Evolutionary conservation across 768 basidiomycete genomes (phyloP), one percentile per base, ranked within the genome.

Genomic region (Cyclocybe cylindracea): DNA sequence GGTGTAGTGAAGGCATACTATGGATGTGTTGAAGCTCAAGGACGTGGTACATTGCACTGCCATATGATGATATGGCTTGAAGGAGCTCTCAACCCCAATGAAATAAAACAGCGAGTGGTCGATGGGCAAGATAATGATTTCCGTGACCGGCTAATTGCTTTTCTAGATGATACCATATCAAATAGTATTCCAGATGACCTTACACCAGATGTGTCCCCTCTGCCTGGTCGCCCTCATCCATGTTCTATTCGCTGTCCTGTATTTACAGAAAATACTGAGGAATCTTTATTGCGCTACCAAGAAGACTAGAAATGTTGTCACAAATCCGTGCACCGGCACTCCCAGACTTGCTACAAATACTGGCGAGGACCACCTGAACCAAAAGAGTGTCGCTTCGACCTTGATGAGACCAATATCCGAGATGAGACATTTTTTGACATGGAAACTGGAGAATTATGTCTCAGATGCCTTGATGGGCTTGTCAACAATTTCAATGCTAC

Each of bases 401-500:
- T 55, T 32, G 39, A 67, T 51, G 54, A 60, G 11, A 24, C 37
- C 0, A 64, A 67, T 33, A 29, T 42, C 1, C n/a, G 32, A 10
- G 13, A 45, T 0, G 11, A 53, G 2, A 67, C 60, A 2, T 13
- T 34, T 0, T 51, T 76, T 43, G 65, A 77, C 52, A 1, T 32
- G 0, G 61, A 67, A 1, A 67, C 69, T 0, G 73, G 70, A 1
- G 65, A 70, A 19, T 19, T 78, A 0, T 42, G 10, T 11, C 43
- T 77, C 0, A 56, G 65, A 1, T 65, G 67, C 36, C 40, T 76
- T 0, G 66, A 80, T 61, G 70, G 74, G 0, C 19, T 73, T 41
- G 72, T 79, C 0, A 79, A 78, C 40, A 70, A 76, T 46, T 79
- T 73, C 49, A 78, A 78, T 58, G 46, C 39, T 0, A 72, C 68